Evolutionary conservation across 208 protist species (phyloP).

Genomic region (Leishmania arabica): DNA sequence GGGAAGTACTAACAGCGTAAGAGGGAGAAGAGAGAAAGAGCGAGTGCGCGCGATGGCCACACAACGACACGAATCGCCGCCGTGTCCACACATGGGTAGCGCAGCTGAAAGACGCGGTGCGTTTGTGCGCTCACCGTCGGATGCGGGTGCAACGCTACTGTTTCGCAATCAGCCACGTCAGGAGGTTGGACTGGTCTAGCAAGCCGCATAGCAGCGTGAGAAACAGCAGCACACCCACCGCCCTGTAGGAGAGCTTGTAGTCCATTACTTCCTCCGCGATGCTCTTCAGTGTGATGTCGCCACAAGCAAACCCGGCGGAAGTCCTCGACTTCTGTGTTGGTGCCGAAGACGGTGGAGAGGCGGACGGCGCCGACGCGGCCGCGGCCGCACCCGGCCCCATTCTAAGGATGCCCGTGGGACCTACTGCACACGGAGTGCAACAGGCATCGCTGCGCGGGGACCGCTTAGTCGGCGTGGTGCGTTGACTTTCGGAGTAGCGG

Average conservation of each 20-base stretch:
- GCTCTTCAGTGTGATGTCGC: slow-evolving; percentile 6
- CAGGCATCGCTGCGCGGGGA: neutral
- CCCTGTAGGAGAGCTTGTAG: slow-evolving; percentile 51
- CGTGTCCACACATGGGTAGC: neutral
- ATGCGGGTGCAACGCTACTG: neutral
- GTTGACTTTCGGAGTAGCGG: slow-evolving; percentile 18
- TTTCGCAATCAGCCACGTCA: slow-evolving; percentile 49
- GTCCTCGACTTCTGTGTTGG: neutral
- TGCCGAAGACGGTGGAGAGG: neutral
- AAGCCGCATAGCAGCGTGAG: slow-evolving; percentile 70
- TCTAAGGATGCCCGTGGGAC: neutral
- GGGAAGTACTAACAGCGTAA: neutral
- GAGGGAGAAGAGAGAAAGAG: neutral
- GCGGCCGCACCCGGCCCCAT: neutral
- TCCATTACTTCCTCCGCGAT: slow-evolving; percentile 40
- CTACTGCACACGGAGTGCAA: neutral
- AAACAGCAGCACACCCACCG: slow-evolving; percentile 43
- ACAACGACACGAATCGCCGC: neutral
- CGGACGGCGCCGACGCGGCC: neutral
- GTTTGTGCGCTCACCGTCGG: neutral
- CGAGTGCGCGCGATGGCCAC: neutral
- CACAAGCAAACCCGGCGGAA: neutral
- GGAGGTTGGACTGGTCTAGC: slow-evolving; percentile 50
- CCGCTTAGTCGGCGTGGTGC: neutral
- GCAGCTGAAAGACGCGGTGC: neutral